Percentiles rank a stretch among this genome's conserved stretches.
Conservation (phyloP, 768 basidiomycete species). For the Pisolithus tinctorius region DNA sequence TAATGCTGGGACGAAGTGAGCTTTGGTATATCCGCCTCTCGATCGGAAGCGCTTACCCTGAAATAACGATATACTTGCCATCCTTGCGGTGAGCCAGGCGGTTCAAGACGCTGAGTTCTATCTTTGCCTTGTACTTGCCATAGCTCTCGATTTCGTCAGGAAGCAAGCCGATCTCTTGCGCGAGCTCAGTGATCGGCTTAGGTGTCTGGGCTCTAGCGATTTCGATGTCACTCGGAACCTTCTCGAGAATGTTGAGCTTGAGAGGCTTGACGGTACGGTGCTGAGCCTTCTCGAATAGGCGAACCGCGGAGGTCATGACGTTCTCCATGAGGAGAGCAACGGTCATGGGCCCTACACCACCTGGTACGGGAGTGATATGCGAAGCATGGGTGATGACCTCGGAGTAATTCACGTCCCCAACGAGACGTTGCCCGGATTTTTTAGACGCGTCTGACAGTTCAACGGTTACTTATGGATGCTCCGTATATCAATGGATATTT, state of each 20-base stretch:
- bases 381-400: constrained; percentile 76
- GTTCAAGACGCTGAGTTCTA: constrained; percentile 83
- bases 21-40: constrained; percentile 4
- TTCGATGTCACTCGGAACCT: constrained; percentile 95
- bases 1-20: constrained; percentile 52
- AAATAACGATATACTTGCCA: constrained; percentile 94
- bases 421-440: constrained; percentile 92
- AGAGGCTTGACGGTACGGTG: constrained; percentile 71
- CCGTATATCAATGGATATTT: not conserved
- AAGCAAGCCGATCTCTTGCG: constrained; percentile 80
- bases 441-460: constrained; percentile 63
- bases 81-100: constrained; percentile 79
- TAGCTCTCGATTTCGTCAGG: constrained; percentile 89
- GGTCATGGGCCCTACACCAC: constrained; percentile 99
- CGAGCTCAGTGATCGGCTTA: constrained; percentile 80
- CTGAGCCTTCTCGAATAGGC: constrained; percentile 66
- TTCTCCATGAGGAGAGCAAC: constrained; percentile 98
- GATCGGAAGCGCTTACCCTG: constrained; percentile 51
- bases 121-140: constrained; percentile 95
- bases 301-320: constrained; percentile 77
- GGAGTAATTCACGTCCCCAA: constrained; percentile 90
- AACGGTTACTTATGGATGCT: not conserved
- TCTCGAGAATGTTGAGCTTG: constrained; percentile 67
- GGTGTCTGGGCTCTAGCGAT: constrained; percentile 94
- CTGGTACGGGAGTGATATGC: constrained; percentile 94